A percentile compares a stretch with the other conserved stretches of the same genome.
Conservation (phyloP, 805 yeast species). For the Nakazawaea ishiwadae region DNA sequence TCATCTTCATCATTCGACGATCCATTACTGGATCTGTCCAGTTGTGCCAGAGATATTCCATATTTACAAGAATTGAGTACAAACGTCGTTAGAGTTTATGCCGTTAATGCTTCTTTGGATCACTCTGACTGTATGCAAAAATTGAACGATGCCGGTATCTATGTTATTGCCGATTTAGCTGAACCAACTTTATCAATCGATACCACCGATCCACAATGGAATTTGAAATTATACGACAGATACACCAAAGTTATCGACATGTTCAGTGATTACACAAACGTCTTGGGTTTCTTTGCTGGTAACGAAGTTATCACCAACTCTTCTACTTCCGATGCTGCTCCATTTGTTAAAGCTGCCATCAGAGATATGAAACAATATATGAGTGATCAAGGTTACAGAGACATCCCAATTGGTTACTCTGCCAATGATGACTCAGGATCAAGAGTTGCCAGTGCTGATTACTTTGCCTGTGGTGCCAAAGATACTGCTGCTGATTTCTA, state of each 20-base stretch:
- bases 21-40: constrained; percentile 59
- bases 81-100: constrained; percentile 73
- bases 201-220: constrained; percentile 63
- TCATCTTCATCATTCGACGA: constrained; percentile 49
- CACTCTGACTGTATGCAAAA: constrained; percentile 66
- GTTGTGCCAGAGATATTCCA: constrained; percentile 73
- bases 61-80: constrained; percentile 58
- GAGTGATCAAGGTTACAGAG: constrained; percentile 52
- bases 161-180: constrained; percentile 74
- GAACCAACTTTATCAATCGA: constrained; percentile 61
- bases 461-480: constrained; percentile 68
- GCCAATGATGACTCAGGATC: constrained; percentile 70
- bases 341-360: constrained; percentile 78
- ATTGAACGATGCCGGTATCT: constrained; percentile 71
- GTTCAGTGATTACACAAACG: constrained; percentile 65
- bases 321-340: constrained; percentile 68
- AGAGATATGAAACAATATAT: constrained; percentile 75
- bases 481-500: constrained; percentile 72
- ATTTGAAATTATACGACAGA: constrained; percentile 55
- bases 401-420: constrained; percentile 78
- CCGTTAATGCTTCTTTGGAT: constrained; percentile 58
- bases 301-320: constrained; percentile 73
- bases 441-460: constrained; percentile 66
- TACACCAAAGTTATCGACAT: constrained; percentile 66
- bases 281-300: constrained; percentile 82